A percentile compares a stretch with the other conserved stretches of the same genome.
Evolutionary conservation across 257 asterid species (phyloP).

Genomic region (Mitragyna speciosa): DNA sequence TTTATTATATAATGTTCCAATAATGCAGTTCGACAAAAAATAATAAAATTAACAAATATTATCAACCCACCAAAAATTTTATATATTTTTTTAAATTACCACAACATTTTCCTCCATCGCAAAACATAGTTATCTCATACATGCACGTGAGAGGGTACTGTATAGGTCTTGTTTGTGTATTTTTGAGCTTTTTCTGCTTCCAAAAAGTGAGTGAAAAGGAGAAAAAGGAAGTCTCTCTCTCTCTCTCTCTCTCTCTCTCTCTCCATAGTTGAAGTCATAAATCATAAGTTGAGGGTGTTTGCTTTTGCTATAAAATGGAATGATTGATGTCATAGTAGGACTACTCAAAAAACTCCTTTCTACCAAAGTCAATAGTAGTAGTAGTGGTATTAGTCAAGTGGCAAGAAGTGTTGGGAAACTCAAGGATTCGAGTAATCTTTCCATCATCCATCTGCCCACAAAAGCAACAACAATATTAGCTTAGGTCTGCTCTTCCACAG

Average conservation of each 20-base stretch:
- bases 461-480: conserved; percentile 24
- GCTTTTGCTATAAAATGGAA: conserved; percentile 62
- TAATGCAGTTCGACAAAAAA: no score
- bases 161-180: conserved; percentile 30
- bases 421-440: conserved; percentile 26
- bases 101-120: no score
- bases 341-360: not conserved
- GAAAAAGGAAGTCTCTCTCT: not conserved
- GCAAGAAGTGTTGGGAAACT: conserved; percentile 35
- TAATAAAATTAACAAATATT: no score
- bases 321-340: conserved; percentile 54
- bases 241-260: conserved; percentile 10
- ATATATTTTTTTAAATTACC: no score
- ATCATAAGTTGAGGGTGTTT: not conserved
- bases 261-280: conserved; percentile 19
- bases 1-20: no score
- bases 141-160: conserved; percentile 67
- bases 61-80: no score
- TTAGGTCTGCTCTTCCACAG: not conserved
- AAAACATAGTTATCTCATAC: conserved; percentile 7
- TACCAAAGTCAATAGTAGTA: conserved; percentile 44
- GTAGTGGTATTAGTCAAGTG: conserved; percentile 20
- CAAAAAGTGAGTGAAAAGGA: conserved; percentile 44
- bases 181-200: conserved; percentile 34
- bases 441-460: conserved; percentile 23